Base-by-base conservation (phyloP, 768 basidiomycete species). In the Mycena galericulata region DNA sequence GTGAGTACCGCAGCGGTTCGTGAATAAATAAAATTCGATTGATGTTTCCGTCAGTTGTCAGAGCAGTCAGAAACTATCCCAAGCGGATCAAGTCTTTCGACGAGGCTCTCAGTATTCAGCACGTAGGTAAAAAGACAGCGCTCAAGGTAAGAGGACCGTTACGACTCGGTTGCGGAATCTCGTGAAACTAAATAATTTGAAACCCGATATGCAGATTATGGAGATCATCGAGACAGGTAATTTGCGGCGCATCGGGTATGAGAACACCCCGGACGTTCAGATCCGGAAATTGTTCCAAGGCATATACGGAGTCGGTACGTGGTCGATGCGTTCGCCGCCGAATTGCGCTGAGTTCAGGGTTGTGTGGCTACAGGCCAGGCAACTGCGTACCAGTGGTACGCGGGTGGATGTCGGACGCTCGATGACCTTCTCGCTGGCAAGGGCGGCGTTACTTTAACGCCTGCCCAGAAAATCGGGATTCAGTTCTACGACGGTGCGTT, bases 241-340 rank as follows among this genome's bases (percentile, higher is more conserved):
- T n/a, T 82, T 95, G 32, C 83, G 83, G 24, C 87, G 94, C 18
- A 90, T 96, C 62, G 79, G 79, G 36, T 90, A 89, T 63, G 92
- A 93, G 76, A 83, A 80, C 26, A 91, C 90, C 1, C 88, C 87
- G 38, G 92, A 92, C 56, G 83, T 92, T 1, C 75, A 80, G 41
- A 85, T 85, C 0, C 83, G 85, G 3, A 79, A 82, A 26, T 50
- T 89, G 12, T 96, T 97, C 74, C 86, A 87, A 60, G 92, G 93
- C 10, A 91, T 98, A 46, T 97, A 97, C 73, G 95, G 93, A 34
- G 94, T 96, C 65, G 96, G 95, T 89, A 67, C 67, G 90, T 79
- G 62, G 49, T 59, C 30, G 7, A 4, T 67, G 66, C 26, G 1
- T 10, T 0, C 17, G 6, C 24, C 11, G 57, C n/a, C 15, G 18